Percentiles rank a stretch among this genome's conserved stretches.
These are phyloP conservation scores for Colletotrichum incanum DNA, from an alignment of 2,329 filamentous ascomycete species.

Conservation along the genomic window DNA sequence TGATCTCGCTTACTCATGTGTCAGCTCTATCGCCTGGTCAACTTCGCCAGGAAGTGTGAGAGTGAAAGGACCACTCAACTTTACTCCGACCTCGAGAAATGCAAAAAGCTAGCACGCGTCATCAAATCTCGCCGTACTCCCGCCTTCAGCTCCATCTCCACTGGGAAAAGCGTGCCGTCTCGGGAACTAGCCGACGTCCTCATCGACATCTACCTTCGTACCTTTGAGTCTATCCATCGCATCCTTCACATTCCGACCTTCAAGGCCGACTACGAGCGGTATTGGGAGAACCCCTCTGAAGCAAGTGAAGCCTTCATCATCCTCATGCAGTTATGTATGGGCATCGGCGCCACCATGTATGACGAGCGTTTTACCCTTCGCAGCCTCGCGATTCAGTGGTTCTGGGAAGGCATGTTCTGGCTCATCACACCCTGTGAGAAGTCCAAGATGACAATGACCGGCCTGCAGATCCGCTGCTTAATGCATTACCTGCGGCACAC, in stretches of 20 bases:
- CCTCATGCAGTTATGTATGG: conserved; percentile 69
- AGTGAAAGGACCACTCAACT: conserved; percentile 51
- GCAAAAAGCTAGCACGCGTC: conserved; percentile 58
- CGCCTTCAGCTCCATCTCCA: conserved; percentile 52
- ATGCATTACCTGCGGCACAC: conserved; percentile 65
- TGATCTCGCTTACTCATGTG: not conserved
- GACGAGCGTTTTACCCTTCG: conserved; percentile 63
- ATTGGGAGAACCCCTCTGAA: conserved; percentile 61
- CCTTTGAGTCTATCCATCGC: conserved; percentile 70
- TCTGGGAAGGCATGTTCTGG: conserved; percentile 68
- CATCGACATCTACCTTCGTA: conserved; percentile 68
- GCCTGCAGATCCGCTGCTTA: conserved; percentile 68
- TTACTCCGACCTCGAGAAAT: conserved; percentile 53
- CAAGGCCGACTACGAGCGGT: conserved; percentile 65
- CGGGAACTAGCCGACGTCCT: conserved; percentile 64
- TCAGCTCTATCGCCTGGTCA: conserved; percentile 47
- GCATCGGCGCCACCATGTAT: conserved; percentile 64
- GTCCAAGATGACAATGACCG: conserved; percentile 62
- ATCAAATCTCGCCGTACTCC: conserved; percentile 60
- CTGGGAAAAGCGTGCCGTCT: conserved; percentile 58
- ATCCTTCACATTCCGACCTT: conserved; percentile 73
- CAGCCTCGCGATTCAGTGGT: conserved; percentile 62
- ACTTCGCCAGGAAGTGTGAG: conserved; percentile 45
- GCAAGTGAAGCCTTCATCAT: conserved; percentile 63
- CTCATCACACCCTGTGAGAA: conserved; percentile 64